Conservation (phyloP, 805 yeast genomes). For the Kluyveromyces dobzhanskii region DNA sequence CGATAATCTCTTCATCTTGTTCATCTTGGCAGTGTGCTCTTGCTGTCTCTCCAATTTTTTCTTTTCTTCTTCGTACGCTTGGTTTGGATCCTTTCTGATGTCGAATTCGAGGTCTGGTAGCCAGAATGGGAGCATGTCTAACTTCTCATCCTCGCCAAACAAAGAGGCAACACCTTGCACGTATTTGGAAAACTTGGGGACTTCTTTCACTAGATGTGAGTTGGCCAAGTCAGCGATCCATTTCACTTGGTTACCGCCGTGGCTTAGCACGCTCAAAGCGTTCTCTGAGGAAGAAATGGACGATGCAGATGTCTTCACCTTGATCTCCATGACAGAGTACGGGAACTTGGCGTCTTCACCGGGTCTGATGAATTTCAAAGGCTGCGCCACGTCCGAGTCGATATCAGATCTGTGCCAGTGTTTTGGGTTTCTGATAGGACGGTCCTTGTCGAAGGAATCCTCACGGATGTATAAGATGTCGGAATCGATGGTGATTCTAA, state of each 20-base stretch:
- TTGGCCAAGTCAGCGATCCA: constrained; percentile 87
- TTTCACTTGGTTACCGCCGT: constrained; percentile 29
- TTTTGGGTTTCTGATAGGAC: constrained; percentile 83
- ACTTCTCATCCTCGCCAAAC: constrained; percentile 73
- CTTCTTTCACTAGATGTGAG: constrained; percentile 81
- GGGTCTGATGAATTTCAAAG: constrained; percentile 65
- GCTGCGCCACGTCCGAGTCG: constrained; percentile 65
- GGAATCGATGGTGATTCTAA: constrained; percentile 83
- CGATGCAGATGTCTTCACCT: constrained; percentile 37
- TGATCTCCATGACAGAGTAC: constrained; percentile 80
- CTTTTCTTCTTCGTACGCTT: constrained; percentile 62
- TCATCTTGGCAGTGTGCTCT: constrained; percentile 28
- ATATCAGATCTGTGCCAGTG: constrained; percentile 91
- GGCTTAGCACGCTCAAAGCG: constrained; percentile 14
- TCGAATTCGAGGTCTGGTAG: constrained; percentile 79
- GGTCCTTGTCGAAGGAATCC: constrained; percentile 72
- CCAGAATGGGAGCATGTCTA: constrained; percentile 93
- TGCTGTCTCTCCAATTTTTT: constrained; percentile 42
- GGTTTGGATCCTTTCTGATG: constrained; percentile 69
- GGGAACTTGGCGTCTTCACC: constrained; percentile 85
- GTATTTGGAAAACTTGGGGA: constrained; percentile 88
- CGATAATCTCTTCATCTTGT: constrained; percentile 31
- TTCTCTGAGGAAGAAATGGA: constrained; percentile 17
- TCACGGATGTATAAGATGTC: constrained; percentile 84
- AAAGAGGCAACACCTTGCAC: constrained; percentile 87